Percentiles rank a stretch among this genome's conserved stretches.
phyloP scores from a whole-genome alignment of 1,284 basidiomycete genomes.

The Rhodotorula sp. region DNA sequence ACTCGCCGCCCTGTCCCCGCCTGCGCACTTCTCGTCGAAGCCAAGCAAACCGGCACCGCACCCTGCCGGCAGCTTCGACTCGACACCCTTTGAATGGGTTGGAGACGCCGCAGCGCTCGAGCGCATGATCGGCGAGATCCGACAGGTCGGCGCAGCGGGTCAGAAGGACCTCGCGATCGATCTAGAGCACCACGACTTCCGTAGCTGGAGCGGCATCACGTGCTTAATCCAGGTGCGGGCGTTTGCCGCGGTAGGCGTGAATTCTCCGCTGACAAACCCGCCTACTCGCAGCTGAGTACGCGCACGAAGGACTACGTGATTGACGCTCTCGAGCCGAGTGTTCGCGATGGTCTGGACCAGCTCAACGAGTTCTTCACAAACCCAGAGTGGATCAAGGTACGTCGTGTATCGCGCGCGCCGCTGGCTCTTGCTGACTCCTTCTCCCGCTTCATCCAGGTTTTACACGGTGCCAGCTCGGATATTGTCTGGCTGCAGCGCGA shows the following conservation, averaged over 20 bases:
- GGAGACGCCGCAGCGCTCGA: constrained; percentile 62
- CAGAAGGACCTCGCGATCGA: constrained; percentile 88
- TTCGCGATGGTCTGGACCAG: constrained; percentile 73
- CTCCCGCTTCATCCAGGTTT: constrained; percentile 59
- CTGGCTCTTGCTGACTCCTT: not conserved
- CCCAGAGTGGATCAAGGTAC: constrained; percentile 78
- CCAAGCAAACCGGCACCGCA: constrained; percentile 9
- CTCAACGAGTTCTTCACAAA: constrained; percentile 72
- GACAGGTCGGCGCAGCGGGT: constrained; percentile 57
- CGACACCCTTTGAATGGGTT: constrained; percentile 74
- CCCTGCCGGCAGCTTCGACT: constrained; percentile 59
- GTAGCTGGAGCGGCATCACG: constrained; percentile 81
- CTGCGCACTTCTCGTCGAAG: constrained; percentile 50
- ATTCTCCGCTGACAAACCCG: not conserved
- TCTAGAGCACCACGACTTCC: constrained; percentile 86
- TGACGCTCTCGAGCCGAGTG: constrained; percentile 64
- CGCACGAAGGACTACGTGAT: constrained; percentile 82
- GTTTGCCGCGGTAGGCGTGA: not conserved
- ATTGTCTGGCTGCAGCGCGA: constrained; percentile 96
- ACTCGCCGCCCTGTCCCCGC: constrained; percentile 29
- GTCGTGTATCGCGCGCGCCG: constrained; percentile 31
- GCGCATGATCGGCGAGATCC: constrained; percentile 61
- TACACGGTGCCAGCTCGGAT: constrained; percentile 94
- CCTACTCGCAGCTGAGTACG: constrained; percentile 64
- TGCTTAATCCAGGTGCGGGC: constrained; percentile 76